A percentile compares a stretch with the other conserved stretches of the same genome.
Evolutionary conservation across 106 monocot species (phyloP).

Genomic region (Gastrodia elata): DNA sequence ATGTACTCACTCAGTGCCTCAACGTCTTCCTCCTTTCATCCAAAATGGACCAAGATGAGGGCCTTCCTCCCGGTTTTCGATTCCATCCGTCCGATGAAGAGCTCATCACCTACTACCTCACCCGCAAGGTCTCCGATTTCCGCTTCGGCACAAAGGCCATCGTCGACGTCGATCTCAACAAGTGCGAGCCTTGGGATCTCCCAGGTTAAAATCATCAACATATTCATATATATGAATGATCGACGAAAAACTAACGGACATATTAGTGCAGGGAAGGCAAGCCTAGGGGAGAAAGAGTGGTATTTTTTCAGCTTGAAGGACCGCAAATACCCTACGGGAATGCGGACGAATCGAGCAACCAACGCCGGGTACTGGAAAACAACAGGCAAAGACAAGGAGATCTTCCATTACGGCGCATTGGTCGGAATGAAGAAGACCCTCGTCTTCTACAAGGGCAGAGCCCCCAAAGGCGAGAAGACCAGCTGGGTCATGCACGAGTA

Average conservation of each 20-base stretch:
- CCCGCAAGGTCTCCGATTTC: constrained; percentile 41
- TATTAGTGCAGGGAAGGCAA: constrained; percentile 51
- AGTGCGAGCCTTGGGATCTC: constrained; percentile 82
- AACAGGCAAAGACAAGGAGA: constrained; percentile 79
- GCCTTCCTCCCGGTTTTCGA: constrained; percentile 65
- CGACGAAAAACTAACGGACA: no score
- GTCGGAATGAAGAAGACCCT: constrained; percentile 87
- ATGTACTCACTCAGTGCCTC: background rate
- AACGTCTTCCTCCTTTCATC: background rate
- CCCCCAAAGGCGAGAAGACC: constrained; percentile 72
- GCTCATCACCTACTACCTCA: constrained; percentile 72
- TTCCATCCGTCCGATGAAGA: constrained; percentile 77
- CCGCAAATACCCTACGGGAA: constrained; percentile 65
- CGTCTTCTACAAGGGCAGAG: constrained; percentile 80
- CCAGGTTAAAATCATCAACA: constrained; percentile 26
- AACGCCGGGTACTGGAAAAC: constrained; percentile 72
- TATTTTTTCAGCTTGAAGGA: constrained; percentile 77
- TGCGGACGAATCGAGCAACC: constrained; percentile 67
- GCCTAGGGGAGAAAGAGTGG: constrained; percentile 76
- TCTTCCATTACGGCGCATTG: constrained; percentile 36
- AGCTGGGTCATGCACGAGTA: constrained; percentile 92
- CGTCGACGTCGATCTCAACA: constrained; percentile 68
- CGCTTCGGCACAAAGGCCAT: constrained; percentile 45
- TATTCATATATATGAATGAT: no score
- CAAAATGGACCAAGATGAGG: constrained; percentile 30